Percentiles rank a stretch among this genome's conserved stretches.
Evolutionary conservation across 2,329 filamentous ascomycete genomes (phyloP).

Genomic region (Sporothrix inflata): DNA sequence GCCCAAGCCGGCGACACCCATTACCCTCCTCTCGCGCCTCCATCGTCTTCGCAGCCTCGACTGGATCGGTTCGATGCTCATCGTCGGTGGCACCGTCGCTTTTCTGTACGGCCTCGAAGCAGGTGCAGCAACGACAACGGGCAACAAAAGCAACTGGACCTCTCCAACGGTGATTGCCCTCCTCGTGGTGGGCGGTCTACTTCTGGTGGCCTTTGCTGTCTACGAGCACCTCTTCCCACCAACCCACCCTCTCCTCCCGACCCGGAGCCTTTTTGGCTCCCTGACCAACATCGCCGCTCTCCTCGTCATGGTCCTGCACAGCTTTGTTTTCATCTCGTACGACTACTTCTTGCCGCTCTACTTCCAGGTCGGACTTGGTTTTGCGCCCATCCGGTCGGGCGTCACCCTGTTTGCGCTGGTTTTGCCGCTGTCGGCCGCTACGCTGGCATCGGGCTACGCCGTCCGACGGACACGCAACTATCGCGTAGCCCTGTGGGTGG

Average conservation of each 20-base stretch:
- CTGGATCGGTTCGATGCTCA: neutral
- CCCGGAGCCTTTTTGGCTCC: neutral
- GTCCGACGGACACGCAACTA: neutral
- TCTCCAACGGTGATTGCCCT: neutral
- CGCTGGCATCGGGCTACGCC: neutral
- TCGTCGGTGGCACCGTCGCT: neutral
- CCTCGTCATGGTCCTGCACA: neutral
- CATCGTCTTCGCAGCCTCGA: neutral
- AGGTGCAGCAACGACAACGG: neutral
- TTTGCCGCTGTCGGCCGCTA: neutral
- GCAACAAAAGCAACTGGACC: neutral
- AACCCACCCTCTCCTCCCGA: neutral
- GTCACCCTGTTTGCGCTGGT: neutral
- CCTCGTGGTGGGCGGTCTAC: neutral
- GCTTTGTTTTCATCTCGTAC: neutral
- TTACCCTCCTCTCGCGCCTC: neutral
- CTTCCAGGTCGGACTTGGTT: neutral
- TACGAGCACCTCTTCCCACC: conserved; percentile 7
- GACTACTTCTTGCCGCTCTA: conserved; percentile 7
- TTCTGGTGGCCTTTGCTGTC: neutral
- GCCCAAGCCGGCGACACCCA: neutral
- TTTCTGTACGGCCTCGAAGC: neutral
- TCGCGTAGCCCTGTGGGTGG: neutral
- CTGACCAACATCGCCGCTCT: neutral
- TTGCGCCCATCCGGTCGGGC: neutral